Evolutionary conservation across 2,329 filamentous ascomycete species (phyloP).

Genomic region (Curvularia sp.): DNA sequence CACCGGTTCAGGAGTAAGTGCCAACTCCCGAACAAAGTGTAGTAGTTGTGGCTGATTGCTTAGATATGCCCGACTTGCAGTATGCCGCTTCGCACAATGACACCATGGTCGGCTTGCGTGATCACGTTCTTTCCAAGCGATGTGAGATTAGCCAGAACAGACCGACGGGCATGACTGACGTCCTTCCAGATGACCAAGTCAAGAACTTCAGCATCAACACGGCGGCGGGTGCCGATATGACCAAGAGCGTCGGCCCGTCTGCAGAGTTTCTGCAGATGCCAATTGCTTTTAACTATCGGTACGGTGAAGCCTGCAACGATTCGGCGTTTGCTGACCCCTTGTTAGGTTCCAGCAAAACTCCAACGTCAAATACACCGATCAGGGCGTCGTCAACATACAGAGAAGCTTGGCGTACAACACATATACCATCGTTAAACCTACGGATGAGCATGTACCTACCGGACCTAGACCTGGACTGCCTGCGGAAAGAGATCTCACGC

Average conservation of each 20-base stretch:
- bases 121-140: constrained; percentile 74
- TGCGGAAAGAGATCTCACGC: constrained; percentile 59
- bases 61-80: constrained; percentile 83
- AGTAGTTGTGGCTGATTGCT: constrained; percentile 22
- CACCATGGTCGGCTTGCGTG: constrained; percentile 74
- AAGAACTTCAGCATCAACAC: constrained; percentile 65
- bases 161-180: background rate
- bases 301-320: constrained; percentile 18
- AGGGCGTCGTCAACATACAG: constrained; percentile 41
- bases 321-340: background rate
- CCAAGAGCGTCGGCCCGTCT: constrained; percentile 77
- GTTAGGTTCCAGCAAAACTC: constrained; percentile 83
- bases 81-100: constrained; percentile 73
- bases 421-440: constrained; percentile 65
- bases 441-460: constrained; percentile 68
- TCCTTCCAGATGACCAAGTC: constrained; percentile 60
- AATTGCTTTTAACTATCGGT: constrained; percentile 72
- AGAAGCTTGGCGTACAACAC: constrained; percentile 36
- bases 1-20: constrained; percentile 79
- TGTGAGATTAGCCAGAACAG: constrained; percentile 58
- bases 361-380: constrained; percentile 68
- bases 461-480: constrained; percentile 65
- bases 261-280: constrained; percentile 78
- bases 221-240: constrained; percentile 61
- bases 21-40: background rate